A percentile compares a stretch with the other conserved stretches of the same genome.
Evolutionary conservation across 306 rosid species (phyloP).

Genomic region (Pyrus bretschneideri): DNA sequence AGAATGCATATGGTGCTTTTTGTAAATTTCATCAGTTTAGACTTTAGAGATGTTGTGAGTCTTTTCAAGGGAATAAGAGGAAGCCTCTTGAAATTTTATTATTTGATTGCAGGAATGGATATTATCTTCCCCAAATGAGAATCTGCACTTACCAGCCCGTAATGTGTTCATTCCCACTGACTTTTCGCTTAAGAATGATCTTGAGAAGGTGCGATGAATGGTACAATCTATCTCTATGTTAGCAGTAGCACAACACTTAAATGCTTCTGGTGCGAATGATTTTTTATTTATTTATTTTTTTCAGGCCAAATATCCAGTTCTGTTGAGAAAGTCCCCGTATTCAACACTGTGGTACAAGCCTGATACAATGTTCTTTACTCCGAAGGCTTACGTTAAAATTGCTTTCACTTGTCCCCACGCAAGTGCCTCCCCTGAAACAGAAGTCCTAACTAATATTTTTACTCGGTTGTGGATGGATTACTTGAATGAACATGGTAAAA

Average conservation of each 20-base stretch:
- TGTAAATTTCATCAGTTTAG: neutral
- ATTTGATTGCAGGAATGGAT: slow-evolving; percentile 70
- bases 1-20: slow-evolving; percentile 1
- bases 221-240: neutral
- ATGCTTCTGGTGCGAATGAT: slow-evolving; percentile 5
- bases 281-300: slow-evolving; percentile 10
- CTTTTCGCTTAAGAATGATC: slow-evolving; percentile 56
- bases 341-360: slow-evolving; percentile 90
- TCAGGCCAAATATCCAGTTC: slow-evolving; percentile 71
- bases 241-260: neutral
- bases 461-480: slow-evolving; percentile 75
- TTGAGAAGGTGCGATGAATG: slow-evolving; percentile 46
- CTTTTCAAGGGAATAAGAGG: neutral
- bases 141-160: slow-evolving; percentile 69
- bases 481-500: slow-evolving; percentile 84
- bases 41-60: too few species aligned
- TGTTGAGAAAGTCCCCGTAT: slow-evolving; percentile 55
- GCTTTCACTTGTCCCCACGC: slow-evolving; percentile 76
- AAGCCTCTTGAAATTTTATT: neutral
- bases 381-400: slow-evolving; percentile 76
- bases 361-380: slow-evolving; percentile 69
- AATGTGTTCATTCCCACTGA: slow-evolving; percentile 81
- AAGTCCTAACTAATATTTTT: slow-evolving; percentile 57
- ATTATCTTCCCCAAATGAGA: slow-evolving; percentile 58
- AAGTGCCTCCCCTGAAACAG: slow-evolving; percentile 75